Evolutionary conservation across 805 yeast species (phyloP), one percentile per base, ranked within the genome.

Genomic region (Suhomyces vadensis): DNA sequence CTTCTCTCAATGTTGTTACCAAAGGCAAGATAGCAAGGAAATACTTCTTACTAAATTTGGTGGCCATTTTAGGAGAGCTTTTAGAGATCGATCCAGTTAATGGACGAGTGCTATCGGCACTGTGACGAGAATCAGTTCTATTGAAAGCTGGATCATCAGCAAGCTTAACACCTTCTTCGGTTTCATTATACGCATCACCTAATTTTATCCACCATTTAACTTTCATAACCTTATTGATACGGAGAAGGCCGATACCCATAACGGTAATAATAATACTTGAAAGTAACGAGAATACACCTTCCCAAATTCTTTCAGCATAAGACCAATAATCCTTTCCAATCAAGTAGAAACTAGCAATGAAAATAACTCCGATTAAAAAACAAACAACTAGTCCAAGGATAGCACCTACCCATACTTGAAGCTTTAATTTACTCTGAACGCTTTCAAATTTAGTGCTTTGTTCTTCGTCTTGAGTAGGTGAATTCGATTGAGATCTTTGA

Each of bases 301-400:
- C 97, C 87, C 96, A 90, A 42, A 87, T 73, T 55, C 94, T 81
- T 61, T 90, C 97, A 31, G 96, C 85, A 47, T 81, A 69, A 6
- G 91, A 79, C 97, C 97, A 90, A 42, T 87, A 67, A 65, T 90
- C 95, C 20, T 83, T 80, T 11, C 96, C 96, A 23, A 91, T 67
- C 36, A 82, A 59, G 56, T 89, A 88, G 63, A 90, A 90, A 4
- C 82, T 71, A 8, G 74, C 65, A 24, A 90, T 80, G 58, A 90
- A 85, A 0, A 79, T 61, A 3, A 83, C 79, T 3, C 97, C 97
- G 25, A 90, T 76, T 4, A 85, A 45, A 45, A 86, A 59, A 57
- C 97, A 89, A 1, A 87, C 64, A 0, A 77, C 52, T 14, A 90
- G 67, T 0, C 97, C 97, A 3, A 78, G 53, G 1, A 79, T 54